Evolutionary conservation across 352 stramenopile genomes (phyloP), one percentile per base, ranked within the genome.

Genomic region (Blastocystis sp.): DNA sequence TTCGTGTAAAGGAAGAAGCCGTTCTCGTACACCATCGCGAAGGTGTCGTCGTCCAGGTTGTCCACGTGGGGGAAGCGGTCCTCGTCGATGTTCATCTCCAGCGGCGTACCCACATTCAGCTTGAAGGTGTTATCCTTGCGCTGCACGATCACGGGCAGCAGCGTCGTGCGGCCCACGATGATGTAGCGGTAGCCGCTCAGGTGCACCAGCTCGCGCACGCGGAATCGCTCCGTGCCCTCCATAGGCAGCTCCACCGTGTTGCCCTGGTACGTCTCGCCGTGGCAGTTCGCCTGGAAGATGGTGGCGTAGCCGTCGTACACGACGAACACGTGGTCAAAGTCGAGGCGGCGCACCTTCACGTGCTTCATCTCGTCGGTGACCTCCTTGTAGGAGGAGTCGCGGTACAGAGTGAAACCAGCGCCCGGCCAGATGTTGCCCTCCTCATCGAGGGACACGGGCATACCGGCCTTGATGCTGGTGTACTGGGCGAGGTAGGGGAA

Each of bases 11-110:
- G 40, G 21, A 66, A 19, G 45, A 66, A 62, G 1, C 60, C 60
- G 28, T 81, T 81, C 56, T 81, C 71, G 59, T 81, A 81, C 11
- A 81, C 52, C 43, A 81, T 21, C 21, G 48, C 71, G 56, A 81
- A 81, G 48, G 71, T 81, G 21, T 53, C 48, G 56, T 81, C 43
- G 21, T 53, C 23, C 2, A 81, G 71, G 66, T 66, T 81, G 66
- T 81, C 71, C 17, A 60, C 71, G n/a, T 81, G 71, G 66, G 71
- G 71, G 48, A 45, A 81, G 28, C 23, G 64, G 59, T 81, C 71
- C 17, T 81, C 71, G 43, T 81, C 71, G 38, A 66, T 81, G 5
- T 48, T 53, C 48, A 81, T 14, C 19, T 17, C 11, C 14, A 41
- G 10, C 23, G 48, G 48, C 11, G 9, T 65, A 1, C 71, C 71